These are phyloP conservation scores for Apiospora saccharicola DNA, from an alignment of 2,329 filamentous ascomycete species.

Conservation along the genomic window DNA sequence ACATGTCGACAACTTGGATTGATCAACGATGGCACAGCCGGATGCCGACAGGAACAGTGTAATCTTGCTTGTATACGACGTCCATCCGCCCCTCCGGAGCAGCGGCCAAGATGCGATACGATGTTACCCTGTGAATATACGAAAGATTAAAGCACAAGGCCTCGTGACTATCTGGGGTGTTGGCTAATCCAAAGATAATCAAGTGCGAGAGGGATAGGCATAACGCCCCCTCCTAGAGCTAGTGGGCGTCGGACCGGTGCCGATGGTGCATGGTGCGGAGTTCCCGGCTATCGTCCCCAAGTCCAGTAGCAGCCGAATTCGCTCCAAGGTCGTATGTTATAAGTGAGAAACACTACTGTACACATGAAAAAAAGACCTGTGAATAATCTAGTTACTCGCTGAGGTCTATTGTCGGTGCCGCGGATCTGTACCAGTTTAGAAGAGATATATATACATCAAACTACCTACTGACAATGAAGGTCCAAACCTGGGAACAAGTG, in stretches of 20 bases:
- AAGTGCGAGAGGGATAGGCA: not conserved
- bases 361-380: not conserved
- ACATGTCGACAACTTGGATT: too few species aligned
- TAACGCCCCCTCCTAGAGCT: not conserved
- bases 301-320: not conserved
- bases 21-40: not conserved
- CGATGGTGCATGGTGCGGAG: not conserved
- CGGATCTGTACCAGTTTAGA: not conserved
- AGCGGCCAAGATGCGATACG: not conserved
- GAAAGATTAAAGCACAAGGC: not conserved
- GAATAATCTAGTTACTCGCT: not conserved
- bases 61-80: not conserved
- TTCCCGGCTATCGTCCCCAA: not conserved
- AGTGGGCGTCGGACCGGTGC: not conserved
- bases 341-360: not conserved
- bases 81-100: not conserved
- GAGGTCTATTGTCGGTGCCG: not conserved
- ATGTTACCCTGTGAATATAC: not conserved
- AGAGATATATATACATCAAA: not conserved
- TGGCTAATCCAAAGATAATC: not conserved
- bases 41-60: not conserved
- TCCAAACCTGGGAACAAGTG: constrained; percentile 49
- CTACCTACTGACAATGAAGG: not conserved
- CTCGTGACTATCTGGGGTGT: constrained; percentile 3
- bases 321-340: not conserved